Percentiles rank a stretch among this genome's conserved stretches.
phyloP scores from a whole-genome alignment of 192 early-diverging fungal species.

The Mortierella antarctica region DNA sequence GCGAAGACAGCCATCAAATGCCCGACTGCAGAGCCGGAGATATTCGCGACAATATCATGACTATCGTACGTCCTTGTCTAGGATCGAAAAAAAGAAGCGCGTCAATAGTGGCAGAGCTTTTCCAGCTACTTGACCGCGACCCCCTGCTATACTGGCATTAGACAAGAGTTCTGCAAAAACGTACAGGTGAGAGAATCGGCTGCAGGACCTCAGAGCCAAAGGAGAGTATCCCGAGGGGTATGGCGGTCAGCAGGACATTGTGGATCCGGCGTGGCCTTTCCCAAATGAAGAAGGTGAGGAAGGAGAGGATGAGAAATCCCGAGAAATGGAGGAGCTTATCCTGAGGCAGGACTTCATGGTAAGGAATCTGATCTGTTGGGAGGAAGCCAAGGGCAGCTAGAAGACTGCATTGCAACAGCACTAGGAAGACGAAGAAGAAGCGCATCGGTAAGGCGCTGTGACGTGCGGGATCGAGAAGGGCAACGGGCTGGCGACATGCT shows the following conservation, averaged over 20 bases:
- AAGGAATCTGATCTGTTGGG: constrained; percentile 46
- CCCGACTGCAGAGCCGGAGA: constrained; percentile 16
- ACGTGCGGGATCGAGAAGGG: not conserved
- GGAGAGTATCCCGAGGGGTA: constrained; percentile 25
- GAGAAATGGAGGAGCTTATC: constrained; percentile 46
- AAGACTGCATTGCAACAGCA: constrained; percentile 30
- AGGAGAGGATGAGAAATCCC: constrained; percentile 47
- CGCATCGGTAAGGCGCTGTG: constrained; percentile 11
- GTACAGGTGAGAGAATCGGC: constrained; percentile 44
- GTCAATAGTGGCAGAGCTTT: not conserved
- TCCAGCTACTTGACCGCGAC: too few relatives aligned
- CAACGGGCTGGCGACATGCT: not conserved
- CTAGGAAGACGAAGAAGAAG: constrained; percentile 38
- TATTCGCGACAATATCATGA: constrained; percentile 42
- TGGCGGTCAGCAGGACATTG: constrained; percentile 34
- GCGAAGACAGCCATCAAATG: constrained; percentile 9
- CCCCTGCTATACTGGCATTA: not conserved
- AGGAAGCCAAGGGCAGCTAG: constrained; percentile 41
- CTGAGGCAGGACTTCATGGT: constrained; percentile 42
- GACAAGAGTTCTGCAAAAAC: not conserved
- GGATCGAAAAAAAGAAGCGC: not conserved
- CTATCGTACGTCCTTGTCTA: constrained; percentile 43
- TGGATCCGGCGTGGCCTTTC: constrained; percentile 19
- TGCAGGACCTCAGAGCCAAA: constrained; percentile 48
- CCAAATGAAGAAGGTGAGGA: constrained; percentile 52